These are phyloP conservation scores for Phytophthora foliorum DNA, from an alignment of 352 stramenopile species.

Conservation along the genomic window DNA sequence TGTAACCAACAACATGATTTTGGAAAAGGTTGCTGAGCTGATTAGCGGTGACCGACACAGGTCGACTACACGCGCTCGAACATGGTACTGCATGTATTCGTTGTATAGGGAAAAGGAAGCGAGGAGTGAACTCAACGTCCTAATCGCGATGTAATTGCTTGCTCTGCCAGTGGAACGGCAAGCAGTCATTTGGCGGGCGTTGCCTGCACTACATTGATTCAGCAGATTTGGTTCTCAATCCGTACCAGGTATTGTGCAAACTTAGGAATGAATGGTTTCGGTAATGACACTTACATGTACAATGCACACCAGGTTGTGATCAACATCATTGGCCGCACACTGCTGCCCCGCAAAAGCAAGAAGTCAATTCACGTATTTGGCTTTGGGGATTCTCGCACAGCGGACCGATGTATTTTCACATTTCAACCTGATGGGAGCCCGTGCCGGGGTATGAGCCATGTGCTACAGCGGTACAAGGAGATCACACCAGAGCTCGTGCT, in stretches of 20 bases:
- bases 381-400: slow-evolving; percentile 73
- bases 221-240: slow-evolving; percentile 51
- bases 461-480: slow-evolving; percentile 62
- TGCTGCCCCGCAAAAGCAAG: slow-evolving; percentile 80
- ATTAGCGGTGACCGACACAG: slow-evolving; percentile 29
- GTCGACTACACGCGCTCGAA: slow-evolving; percentile 88
- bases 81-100: slow-evolving; percentile 39
- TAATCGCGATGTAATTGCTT: slow-evolving; percentile 6
- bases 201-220: slow-evolving; percentile 85
- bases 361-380: slow-evolving; percentile 80
- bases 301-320: slow-evolving; percentile 78
- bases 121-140: not conserved
- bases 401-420: slow-evolving; percentile 63
- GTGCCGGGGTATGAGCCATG: slow-evolving; percentile 64
- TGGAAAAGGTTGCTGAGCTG: slow-evolving; percentile 19
- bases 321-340: slow-evolving; percentile 69
- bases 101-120: not conserved
- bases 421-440: slow-evolving; percentile 50
- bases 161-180: slow-evolving; percentile 67
- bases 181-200: slow-evolving; percentile 63
- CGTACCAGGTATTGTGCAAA: slow-evolving; percentile 70
- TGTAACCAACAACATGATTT: not conserved
- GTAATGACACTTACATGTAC: too few relatives aligned
- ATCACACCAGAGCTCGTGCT: slow-evolving; percentile 61
- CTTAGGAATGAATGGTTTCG: too few relatives aligned